Conservation (phyloP, 208 protist species). For the Leishmania turanica region DNA sequence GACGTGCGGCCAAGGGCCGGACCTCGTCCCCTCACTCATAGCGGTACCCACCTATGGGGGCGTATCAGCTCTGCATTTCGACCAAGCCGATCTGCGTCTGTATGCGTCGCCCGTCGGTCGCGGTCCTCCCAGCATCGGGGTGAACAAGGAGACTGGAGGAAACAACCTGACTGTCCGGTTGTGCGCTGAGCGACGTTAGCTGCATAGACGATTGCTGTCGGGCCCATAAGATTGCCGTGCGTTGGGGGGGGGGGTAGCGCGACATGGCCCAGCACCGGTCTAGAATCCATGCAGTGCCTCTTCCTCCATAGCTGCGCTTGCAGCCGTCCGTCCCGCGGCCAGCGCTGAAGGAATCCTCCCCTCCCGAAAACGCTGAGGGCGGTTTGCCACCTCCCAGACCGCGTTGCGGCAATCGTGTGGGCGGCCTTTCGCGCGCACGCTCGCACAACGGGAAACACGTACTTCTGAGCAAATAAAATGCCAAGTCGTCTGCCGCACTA, state of each 20-base stretch:
- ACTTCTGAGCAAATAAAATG: not conserved
- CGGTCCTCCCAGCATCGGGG: not conserved
- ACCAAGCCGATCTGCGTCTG: not conserved
- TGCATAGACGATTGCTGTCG: not conserved
- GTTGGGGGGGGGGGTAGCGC: not conserved
- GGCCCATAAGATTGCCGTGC: not conserved
- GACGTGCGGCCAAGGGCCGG: not conserved
- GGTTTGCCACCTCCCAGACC: not conserved
- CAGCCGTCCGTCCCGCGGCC: not conserved
- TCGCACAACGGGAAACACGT: not conserved
- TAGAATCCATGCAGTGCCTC: not conserved
- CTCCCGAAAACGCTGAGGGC: not conserved
- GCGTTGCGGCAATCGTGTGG: not conserved
- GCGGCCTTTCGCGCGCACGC: not conserved
- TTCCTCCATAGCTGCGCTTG: not conserved
- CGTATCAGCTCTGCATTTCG: not conserved
- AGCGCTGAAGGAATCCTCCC: not conserved
- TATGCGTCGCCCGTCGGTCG: not conserved
- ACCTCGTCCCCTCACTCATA: not conserved
- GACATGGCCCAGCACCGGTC: not conserved
- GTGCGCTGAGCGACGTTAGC: not conserved
- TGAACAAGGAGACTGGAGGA: not conserved
- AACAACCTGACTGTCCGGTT: not conserved
- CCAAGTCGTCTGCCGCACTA: not conserved
- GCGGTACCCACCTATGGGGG: not conserved